A percentile compares a stretch with the other conserved stretches of the same genome.
phyloP scores from a whole-genome alignment of 345 rosid species.

The Melastoma malabathricum region DNA sequence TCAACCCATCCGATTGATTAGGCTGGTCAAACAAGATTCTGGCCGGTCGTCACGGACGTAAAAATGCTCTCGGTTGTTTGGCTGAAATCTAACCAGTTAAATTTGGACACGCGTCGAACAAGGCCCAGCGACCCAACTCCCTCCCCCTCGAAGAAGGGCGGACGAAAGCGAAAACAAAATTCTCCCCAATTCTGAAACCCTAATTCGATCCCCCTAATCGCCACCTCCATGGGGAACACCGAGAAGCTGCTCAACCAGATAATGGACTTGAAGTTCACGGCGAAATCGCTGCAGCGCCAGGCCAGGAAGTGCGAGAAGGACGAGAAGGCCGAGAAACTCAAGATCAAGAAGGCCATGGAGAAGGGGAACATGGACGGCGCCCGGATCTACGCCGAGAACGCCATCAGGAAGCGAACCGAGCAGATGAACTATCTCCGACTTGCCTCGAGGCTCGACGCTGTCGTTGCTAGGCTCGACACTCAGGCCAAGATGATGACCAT shows the following conservation, averaged over 20 bases:
- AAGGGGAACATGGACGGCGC: slow-evolving; percentile 98
- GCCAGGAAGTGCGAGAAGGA: slow-evolving; percentile 96
- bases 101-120: too few relatives aligned
- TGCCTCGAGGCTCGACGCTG: slow-evolving; percentile 88
- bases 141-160: too few relatives aligned
- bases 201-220: neutral
- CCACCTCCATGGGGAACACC: slow-evolving; percentile 57
- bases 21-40: too few relatives aligned
- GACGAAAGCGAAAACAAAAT: neutral
- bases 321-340: slow-evolving; percentile 85
- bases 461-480: slow-evolving; percentile 84
- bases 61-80: too few relatives aligned
- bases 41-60: too few relatives aligned
- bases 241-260: slow-evolving; percentile 91
- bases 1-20: too few relatives aligned
- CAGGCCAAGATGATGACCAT: slow-evolving; percentile 94
- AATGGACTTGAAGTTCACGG: slow-evolving; percentile 85
- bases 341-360: slow-evolving; percentile 96
- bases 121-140: too few relatives aligned
- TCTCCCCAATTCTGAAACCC: neutral
- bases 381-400: slow-evolving; percentile 94
- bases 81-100: too few relatives aligned
- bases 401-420: slow-evolving; percentile 88
- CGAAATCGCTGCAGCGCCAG: slow-evolving; percentile 86
- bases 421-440: slow-evolving; percentile 97